These are phyloP conservation scores for Emergomyces pasteurianus DNA, from an alignment of 2,329 filamentous ascomycete species.

Conservation along the genomic window DNA sequence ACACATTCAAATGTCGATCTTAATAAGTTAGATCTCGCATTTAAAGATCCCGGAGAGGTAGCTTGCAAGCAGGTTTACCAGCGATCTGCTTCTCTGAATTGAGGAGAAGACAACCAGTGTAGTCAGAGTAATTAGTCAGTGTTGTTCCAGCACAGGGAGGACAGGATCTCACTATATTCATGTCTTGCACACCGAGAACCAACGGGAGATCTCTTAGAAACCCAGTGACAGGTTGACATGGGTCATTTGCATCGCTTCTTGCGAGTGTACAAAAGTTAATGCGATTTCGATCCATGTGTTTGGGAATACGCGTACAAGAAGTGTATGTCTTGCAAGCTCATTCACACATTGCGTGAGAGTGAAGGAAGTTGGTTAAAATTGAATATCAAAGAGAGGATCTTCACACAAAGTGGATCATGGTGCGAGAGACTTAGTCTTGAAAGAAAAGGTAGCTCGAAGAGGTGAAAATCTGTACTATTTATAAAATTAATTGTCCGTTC, in stretches of 20 bases:
- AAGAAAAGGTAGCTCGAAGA: constrained; percentile 4
- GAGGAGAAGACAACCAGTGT: constrained; percentile 14
- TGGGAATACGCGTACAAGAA: too few relatives aligned
- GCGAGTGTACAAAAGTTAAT: too few relatives aligned
- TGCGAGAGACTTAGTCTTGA: too few relatives aligned
- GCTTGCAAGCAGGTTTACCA: constrained; percentile 9
- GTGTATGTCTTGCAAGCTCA: constrained; percentile 6
- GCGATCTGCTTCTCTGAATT: constrained; percentile 15
- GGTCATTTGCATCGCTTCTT: too few relatives aligned
- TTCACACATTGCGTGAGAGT: constrained; percentile 6
- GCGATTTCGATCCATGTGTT: too few relatives aligned
- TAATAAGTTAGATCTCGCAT: constrained; percentile 14
- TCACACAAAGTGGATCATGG: too few relatives aligned
- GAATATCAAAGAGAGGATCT: constrained; percentile 4
- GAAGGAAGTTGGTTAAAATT: constrained; percentile 2
- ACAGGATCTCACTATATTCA: constrained; percentile 14
- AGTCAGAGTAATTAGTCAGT: constrained; percentile 16
- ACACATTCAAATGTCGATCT: constrained; percentile 16
- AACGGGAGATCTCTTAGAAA: constrained; percentile 16
- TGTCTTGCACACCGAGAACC: constrained; percentile 15
- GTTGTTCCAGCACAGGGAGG: constrained; percentile 15
- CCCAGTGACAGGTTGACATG: constrained; percentile 12
- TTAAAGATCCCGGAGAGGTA: constrained; percentile 10
- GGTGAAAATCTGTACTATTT: constrained; percentile 5
- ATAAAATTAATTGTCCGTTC: constrained; percentile 4